Evolutionary conservation across 805 yeast species (phyloP).

Genomic region (Candida cerambycidarum): DNA sequence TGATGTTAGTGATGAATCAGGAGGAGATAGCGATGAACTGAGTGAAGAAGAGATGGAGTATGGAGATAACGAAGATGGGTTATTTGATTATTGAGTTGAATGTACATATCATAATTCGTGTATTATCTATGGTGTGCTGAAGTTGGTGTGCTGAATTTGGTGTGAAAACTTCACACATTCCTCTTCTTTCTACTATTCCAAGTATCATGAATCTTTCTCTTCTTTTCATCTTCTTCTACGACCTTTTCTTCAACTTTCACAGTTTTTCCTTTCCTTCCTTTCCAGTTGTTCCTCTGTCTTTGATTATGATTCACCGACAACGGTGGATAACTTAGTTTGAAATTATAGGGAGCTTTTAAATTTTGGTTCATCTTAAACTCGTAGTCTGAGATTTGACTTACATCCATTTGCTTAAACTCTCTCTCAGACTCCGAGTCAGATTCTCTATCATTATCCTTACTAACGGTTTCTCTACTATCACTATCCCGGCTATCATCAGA

Average conservation of each 20-base stretch:
- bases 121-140: too few species aligned
- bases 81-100: constrained; percentile 38
- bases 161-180: too few species aligned
- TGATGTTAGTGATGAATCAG: constrained; percentile 30
- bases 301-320: constrained; percentile 35
- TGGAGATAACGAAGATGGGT: constrained; percentile 58
- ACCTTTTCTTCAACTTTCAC: constrained; percentile 9
- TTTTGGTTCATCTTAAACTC: constrained; percentile 32
- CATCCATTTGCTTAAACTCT: neutral
- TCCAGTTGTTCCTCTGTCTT: constrained; percentile 19
- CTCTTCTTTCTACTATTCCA: constrained; percentile 10
- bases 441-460: too few species aligned
- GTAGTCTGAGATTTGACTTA: constrained; percentile 19
- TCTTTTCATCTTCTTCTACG: constrained; percentile 3
- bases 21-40: constrained; percentile 25
- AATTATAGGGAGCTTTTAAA: constrained; percentile 25
- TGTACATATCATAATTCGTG: neutral
- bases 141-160: too few species aligned
- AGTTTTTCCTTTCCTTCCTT: constrained; percentile 13
- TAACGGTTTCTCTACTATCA: neutral
- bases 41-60: constrained; percentile 44
- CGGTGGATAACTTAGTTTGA: constrained; percentile 38
- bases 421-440: neutral
- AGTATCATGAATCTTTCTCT: constrained; percentile 12
- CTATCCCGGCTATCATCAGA: neutral